Evolutionary conservation across 441 rosid species (phyloP).

Genomic region (Corymbia calophylla): DNA sequence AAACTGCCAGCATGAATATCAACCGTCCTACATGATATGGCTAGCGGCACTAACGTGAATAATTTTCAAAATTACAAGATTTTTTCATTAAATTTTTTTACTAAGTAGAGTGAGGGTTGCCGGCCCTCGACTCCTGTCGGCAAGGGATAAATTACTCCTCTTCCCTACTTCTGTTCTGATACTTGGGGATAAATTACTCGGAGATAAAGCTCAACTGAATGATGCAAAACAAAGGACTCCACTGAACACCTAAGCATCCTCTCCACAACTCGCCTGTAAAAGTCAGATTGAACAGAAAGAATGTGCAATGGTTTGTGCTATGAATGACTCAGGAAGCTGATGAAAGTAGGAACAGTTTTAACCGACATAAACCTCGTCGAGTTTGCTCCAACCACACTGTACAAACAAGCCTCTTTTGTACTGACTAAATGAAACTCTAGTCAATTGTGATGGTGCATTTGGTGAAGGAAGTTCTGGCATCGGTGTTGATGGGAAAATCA

Average conservation of each 20-base stretch:
- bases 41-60: accelerated
- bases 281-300: accelerated
- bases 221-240: background rate
- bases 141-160: no score
- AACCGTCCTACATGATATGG: no score
- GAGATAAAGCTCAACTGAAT: background rate
- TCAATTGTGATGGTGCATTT: background rate
- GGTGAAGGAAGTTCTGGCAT: accelerated
- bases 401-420: background rate
- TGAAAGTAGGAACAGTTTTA: background rate
- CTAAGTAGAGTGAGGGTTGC: no score
- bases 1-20: no score
- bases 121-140: accelerated
- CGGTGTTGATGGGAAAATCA: background rate
- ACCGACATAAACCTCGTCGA: background rate
- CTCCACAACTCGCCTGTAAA: background rate
- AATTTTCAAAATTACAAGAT: no score
- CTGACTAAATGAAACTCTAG: background rate
- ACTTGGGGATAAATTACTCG: background rate
- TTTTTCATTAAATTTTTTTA: no score
- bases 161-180: background rate
- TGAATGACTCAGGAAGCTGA: background rate
- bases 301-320: background rate
- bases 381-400: background rate
- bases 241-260: background rate